Evolutionary conservation across 805 yeast genomes (phyloP).

Genomic region (Ogataea neopini): DNA sequence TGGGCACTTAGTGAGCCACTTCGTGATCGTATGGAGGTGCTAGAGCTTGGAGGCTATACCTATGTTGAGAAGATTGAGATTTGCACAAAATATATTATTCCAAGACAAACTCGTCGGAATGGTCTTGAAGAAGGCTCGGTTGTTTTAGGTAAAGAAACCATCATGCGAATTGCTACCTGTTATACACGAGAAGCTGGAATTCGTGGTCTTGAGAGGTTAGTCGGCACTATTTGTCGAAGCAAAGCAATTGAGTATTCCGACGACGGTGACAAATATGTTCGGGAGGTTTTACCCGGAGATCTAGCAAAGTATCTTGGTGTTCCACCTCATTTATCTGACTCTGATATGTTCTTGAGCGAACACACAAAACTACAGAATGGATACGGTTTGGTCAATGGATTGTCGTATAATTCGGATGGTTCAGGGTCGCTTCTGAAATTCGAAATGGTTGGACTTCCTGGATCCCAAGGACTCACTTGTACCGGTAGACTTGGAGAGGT

Average conservation of each 20-base stretch:
- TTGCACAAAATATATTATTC: slow-evolving; percentile 66
- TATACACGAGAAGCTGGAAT: slow-evolving; percentile 90
- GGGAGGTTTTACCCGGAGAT: slow-evolving; percentile 51
- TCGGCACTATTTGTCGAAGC: slow-evolving; percentile 76
- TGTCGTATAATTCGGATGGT: slow-evolving; percentile 85
- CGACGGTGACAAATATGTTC: slow-evolving; percentile 31
- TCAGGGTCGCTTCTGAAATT: slow-evolving; percentile 79
- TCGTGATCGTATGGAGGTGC: slow-evolving; percentile 81
- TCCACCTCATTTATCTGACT: slow-evolving; percentile 38
- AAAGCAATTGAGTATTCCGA: slow-evolving; percentile 72
- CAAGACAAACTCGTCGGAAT: slow-evolving; percentile 70
- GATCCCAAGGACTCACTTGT: slow-evolving; percentile 50
- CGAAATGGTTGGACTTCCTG: slow-evolving; percentile 72
- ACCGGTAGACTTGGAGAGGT: slow-evolving; percentile 87
- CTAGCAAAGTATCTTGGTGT: slow-evolving; percentile 68
- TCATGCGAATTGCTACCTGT: slow-evolving; percentile 60
- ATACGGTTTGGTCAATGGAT: slow-evolving; percentile 81
- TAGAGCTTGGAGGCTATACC: slow-evolving; percentile 77
- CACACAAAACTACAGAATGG: slow-evolving; percentile 49
- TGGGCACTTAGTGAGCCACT: slow-evolving; percentile 73
- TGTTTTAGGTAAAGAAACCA: slow-evolving; percentile 49
- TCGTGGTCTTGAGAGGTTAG: slow-evolving; percentile 69
- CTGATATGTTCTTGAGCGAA: slow-evolving; percentile 43
- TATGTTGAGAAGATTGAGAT: slow-evolving; percentile 74
- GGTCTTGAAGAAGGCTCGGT: slow-evolving; percentile 55